Base-by-base conservation (phyloP, 768 basidiomycete genomes). In the Amanita exitialis region DNA sequence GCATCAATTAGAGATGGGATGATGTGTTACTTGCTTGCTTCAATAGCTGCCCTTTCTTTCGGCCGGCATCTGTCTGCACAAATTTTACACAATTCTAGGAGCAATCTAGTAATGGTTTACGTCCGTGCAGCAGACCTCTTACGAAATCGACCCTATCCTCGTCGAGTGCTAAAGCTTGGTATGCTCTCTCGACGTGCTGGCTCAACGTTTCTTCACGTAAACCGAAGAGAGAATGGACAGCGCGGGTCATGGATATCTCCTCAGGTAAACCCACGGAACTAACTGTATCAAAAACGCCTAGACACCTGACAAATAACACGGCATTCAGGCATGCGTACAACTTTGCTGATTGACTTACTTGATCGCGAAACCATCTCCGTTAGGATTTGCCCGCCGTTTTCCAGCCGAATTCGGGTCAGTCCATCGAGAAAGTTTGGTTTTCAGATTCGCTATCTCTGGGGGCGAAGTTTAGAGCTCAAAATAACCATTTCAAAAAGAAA, bases 231-330 rank as follows among this genome's bases (percentile, higher is more conserved):
- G 50, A 15, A 3, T 85, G 64, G 3, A 69, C 72, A 48, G 65
- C 70, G 12, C 72, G 61, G 50, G 71, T 73, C 13, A 70, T 63
- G 9, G 71, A 70, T 13, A 87, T 58, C 57, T 86, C 84, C 57
- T 80, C 80, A 1, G 86, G 86, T 13, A 88, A 63, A 8, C 84
- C 84, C 25, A 85, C 61, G 9, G 83, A 74, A 12, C 83, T 83
- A n/a, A 87, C 86, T 4, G 86, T 88, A 58, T 88, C 86, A 58
- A 82, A 88, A 16, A 88, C 83, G 2, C 85, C 85, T 48, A 88
- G 57, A 55, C 82, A 83, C 62, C 80, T 83, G 55, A 53, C 21
- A 23, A 47, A 23, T 43, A 38, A 39, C 20, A 51, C 12, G 39
- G 23, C 39, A 50, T 32, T 16, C 27, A n/a, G 15, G 38, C 49